Base-by-base conservation (phyloP, 768 basidiomycete species). In the Leccinum aurantiacum region DNA sequence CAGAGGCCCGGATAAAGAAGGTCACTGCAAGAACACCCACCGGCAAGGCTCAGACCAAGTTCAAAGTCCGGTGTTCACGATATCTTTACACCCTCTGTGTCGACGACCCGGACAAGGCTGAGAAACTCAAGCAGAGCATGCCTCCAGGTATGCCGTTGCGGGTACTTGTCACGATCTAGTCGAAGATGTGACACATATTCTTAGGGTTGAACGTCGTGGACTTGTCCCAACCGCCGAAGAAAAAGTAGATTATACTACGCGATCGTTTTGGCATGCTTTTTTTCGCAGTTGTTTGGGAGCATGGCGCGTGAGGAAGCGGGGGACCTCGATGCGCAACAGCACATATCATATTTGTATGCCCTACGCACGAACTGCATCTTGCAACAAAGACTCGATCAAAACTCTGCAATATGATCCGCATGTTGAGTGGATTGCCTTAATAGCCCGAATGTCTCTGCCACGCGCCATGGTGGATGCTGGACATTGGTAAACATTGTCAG, bases 1-100 rank as follows among this genome's bases (percentile, higher is more conserved):
- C 76, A 98, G 96, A 93, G 84, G 94, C 92, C 61, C 92, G 94
- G 78, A 97, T 98, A 86, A 98, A 98, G 83, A 97, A 95, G 83
- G 89, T 89, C 62, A 81, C 84, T 60, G 79, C 90, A 41, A 85
- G 82, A 75, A 76, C 81, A 31, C 74, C 86, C 35, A 82, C 83
- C 53, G 89, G 85, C 69, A 93, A 93, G 80, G 81, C 82, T 37
- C 82, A 86, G 78, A 96, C 91, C 74, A 99, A 98, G 81, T 98
- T 98, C 88, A 99, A 99, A 85, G 87, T 99, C 74, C 86, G 97
- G 75, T 98, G 95, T 82, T 90, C 91, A 61, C 85, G 91, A 75
- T 95, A 95, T 78, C 88, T 95, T 62, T 99, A 99, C 88, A 98
- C 97, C n/a, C 86, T 98, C 64, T 85, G 88, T 62, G 77, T 98